phyloP scores from a whole-genome alignment of 306 rosid genomes.

The Malus domestica region DNA sequence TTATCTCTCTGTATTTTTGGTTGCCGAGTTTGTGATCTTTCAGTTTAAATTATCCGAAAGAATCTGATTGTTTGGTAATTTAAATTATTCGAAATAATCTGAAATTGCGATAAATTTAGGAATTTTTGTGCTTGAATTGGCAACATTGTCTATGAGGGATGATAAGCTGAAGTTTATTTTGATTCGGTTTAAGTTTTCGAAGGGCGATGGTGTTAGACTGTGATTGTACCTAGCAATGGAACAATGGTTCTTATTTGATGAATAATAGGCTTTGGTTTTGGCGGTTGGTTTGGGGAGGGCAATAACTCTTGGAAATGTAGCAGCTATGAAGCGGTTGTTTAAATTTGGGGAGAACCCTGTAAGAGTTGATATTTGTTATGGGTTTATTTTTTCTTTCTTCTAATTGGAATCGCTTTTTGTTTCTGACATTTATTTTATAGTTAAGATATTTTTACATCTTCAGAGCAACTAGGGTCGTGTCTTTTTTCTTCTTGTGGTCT shows the following conservation, averaged over 20 bases:
- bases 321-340: background rate
- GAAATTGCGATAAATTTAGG: background rate
- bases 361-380: background rate
- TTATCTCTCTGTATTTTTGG: background rate
- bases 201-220: background rate
- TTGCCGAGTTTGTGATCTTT: background rate
- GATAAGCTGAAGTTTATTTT: background rate
- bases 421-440: background rate
- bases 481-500: background rate
- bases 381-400: too few species aligned
- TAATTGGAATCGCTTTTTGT: background rate
- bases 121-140: slow-evolving; percentile 9
- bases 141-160: background rate
- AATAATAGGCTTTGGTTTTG: background rate
- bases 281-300: background rate
- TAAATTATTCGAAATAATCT: background rate
- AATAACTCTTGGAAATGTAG: background rate
- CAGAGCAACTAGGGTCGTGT: background rate
- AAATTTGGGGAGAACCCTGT: background rate
- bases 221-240: background rate
- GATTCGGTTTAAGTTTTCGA: background rate
- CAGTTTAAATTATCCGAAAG: background rate
- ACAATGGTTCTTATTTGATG: background rate
- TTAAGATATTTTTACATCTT: background rate
- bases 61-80: background rate